A percentile compares a stretch with the other conserved stretches of the same genome.
These are phyloP conservation scores for Pseudocercospora musae DNA, from an alignment of 2,329 filamentous ascomycete genomes.

Conservation along the genomic window DNA sequence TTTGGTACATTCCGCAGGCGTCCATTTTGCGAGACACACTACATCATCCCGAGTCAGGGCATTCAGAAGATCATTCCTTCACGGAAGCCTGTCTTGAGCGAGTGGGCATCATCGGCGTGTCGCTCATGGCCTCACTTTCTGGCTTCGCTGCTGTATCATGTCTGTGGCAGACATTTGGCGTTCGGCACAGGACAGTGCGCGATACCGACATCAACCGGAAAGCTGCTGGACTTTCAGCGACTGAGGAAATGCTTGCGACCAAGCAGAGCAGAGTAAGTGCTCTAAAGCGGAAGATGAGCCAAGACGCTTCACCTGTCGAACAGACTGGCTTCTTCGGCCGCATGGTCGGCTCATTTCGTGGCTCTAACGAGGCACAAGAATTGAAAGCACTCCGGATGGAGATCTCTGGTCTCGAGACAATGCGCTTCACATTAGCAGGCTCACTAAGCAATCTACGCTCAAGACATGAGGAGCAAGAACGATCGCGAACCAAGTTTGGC, in stretches of 20 bases:
- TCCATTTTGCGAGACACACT: slow-evolving; percentile 37
- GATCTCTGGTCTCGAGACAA: slow-evolving; percentile 73
- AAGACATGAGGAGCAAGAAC: slow-evolving; percentile 61
- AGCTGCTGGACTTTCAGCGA: slow-evolving; percentile 72
- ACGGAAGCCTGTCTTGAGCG: slow-evolving; percentile 59
- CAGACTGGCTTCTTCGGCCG: slow-evolving; percentile 65
- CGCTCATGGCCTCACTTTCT: slow-evolving; percentile 81
- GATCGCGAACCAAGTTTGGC: slow-evolving; percentile 65
- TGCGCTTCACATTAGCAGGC: slow-evolving; percentile 68
- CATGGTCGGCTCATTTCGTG: slow-evolving; percentile 68
- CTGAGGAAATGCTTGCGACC: slow-evolving; percentile 71
- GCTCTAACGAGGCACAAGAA: slow-evolving; percentile 58
- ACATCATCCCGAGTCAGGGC: slow-evolving; percentile 40
- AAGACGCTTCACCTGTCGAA: slow-evolving; percentile 36
- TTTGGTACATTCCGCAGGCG: slow-evolving; percentile 59
- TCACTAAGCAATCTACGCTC: slow-evolving; percentile 62
- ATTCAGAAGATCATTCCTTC: slow-evolving; percentile 43
- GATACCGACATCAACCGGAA: slow-evolving; percentile 74
- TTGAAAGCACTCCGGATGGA: slow-evolving; percentile 63
- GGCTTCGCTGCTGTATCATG: slow-evolving; percentile 86
- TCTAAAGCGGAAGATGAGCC: slow-evolving; percentile 62
- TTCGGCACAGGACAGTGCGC: slow-evolving; percentile 55
- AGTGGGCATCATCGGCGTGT: slow-evolving; percentile 80
- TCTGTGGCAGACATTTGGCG: slow-evolving; percentile 78
- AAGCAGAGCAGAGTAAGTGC: slow-evolving; percentile 71